phyloP scores from a whole-genome alignment of 1,284 basidiomycete genomes.

The Malassezia caprae region DNA sequence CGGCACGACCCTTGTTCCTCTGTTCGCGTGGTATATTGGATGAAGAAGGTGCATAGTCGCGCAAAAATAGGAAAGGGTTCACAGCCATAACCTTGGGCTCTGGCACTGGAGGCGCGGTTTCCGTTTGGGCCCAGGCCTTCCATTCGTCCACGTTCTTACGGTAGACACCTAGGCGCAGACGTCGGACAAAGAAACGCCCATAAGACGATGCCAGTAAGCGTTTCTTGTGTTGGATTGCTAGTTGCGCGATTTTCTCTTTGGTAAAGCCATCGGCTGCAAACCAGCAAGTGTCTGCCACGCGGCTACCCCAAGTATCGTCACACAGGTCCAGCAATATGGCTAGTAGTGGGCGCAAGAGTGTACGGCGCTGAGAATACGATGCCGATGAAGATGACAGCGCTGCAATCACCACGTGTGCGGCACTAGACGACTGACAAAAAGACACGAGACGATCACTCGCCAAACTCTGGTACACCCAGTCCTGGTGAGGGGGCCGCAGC shows the following conservation, averaged over 20 bases:
- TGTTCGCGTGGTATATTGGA: neutral
- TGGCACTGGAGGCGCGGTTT: neutral
- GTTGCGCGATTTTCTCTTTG: conserved; percentile 27
- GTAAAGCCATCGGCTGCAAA: conserved; percentile 30
- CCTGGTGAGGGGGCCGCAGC: conserved; percentile 21
- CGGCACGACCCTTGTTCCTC: neutral
- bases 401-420: conserved; percentile 22
- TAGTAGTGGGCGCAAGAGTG: conserved; percentile 18
- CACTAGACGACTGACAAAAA: conserved; percentile 22
- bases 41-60: neutral
- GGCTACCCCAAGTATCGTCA: conserved; percentile 40
- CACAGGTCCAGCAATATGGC: conserved; percentile 19
- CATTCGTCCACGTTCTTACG: conserved; percentile 32
- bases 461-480: conserved; percentile 17
- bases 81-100: neutral
- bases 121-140: conserved; percentile 21
- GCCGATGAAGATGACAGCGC: conserved; percentile 20
- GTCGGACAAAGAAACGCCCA: conserved; percentile 37
- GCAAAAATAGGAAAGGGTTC: conserved; percentile 7
- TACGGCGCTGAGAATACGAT: conserved; percentile 25
- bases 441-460: conserved; percentile 20
- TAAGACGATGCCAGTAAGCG: conserved; percentile 24
- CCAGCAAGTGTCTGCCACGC: conserved; percentile 39
- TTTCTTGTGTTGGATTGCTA: conserved; percentile 19
- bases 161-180: conserved; percentile 33